These are phyloP conservation scores for Chlamydomonas incerta DNA, from an alignment of 139 green algal species.

Conservation along the genomic window DNA sequence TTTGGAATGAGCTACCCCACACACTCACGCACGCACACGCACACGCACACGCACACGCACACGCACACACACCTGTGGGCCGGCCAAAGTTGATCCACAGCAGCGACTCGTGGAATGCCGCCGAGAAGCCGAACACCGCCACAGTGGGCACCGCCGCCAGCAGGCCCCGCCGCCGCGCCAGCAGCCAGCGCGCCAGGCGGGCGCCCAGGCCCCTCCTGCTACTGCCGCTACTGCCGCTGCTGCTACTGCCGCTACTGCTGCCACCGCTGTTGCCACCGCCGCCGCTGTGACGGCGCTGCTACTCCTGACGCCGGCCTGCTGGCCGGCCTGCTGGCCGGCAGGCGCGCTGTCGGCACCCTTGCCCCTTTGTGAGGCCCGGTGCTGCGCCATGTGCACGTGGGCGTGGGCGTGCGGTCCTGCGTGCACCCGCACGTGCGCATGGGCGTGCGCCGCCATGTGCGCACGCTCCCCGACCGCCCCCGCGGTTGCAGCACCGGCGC, in stretches of 20 bases:
- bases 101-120: conserved; percentile 23
- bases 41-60: too few relatives aligned
- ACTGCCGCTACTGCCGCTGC: not conserved
- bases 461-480: too few relatives aligned
- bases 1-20: too few relatives aligned
- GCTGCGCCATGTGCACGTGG: too few relatives aligned
- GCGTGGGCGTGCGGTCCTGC: too few relatives aligned
- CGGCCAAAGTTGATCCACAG: conserved; percentile 38
- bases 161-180: not conserved
- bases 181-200: not conserved
- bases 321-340: too few relatives aligned
- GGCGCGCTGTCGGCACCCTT: too few relatives aligned
- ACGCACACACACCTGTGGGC: conserved; percentile 8
- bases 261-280: not conserved
- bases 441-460: too few relatives aligned
- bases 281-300: not conserved
- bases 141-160: conserved; percentile 5
- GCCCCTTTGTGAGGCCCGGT: too few relatives aligned
- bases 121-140: conserved; percentile 42
- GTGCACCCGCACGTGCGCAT: too few relatives aligned
- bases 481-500: too few relatives aligned
- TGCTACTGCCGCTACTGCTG: not conserved
- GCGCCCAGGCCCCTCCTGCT: not conserved
- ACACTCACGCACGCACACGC: too few relatives aligned
- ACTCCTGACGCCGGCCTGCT: not conserved